Conservation (phyloP, 495 filamentous ascomycete genomes). For the Tuber calosporum region DNA sequence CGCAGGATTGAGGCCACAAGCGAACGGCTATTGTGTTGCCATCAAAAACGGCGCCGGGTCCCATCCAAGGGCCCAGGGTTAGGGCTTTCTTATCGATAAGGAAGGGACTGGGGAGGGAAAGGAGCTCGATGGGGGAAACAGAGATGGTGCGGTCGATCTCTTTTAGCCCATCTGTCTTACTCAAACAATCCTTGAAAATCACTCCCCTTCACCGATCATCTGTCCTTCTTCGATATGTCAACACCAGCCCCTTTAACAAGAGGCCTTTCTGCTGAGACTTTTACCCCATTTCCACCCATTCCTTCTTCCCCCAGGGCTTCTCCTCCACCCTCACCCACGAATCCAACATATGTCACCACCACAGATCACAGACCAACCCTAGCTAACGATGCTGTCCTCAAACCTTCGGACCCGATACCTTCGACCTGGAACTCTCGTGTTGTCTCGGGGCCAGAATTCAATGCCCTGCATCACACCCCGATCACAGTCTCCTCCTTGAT, state of each 20-base stretch:
- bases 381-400: constrained; percentile 79
- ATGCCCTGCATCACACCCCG: constrained; percentile 60
- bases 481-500: constrained; percentile 81
- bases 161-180: not conserved
- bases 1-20: no score
- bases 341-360: not conserved
- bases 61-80: not conserved
- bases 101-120: not conserved
- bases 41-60: not conserved
- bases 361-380: constrained; percentile 51
- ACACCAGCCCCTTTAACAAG: not conserved
- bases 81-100: not conserved
- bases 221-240: not conserved
- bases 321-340: not conserved
- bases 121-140: no score
- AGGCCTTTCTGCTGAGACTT: not conserved
- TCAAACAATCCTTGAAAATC: not conserved
- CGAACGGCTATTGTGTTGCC: no score
- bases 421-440: constrained; percentile 53
- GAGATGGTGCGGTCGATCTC: not conserved
- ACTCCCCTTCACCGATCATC: not conserved
- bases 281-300: not conserved
- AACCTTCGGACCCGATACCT: constrained; percentile 76
- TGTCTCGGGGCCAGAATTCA: constrained; percentile 85
- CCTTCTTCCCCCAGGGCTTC: not conserved